Base-by-base conservation (phyloP, 2,329 filamentous ascomycete species). In the Hypoxylon sp. region DNA sequence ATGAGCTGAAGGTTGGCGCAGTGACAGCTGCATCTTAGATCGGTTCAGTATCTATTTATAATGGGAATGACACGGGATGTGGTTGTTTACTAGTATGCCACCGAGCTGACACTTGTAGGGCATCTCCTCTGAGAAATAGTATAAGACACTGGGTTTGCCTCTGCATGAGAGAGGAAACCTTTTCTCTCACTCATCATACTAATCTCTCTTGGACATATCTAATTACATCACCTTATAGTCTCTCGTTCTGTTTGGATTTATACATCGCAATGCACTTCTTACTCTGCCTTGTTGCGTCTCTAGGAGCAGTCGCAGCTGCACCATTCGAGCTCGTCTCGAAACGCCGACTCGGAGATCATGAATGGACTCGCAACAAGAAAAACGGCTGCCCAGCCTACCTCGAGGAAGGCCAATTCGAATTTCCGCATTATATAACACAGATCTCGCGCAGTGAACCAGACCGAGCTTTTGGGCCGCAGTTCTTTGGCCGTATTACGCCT, bases 401-500 rank as follows among this genome's bases (percentile, higher is more conserved):
- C 5, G 25, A 65, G 6, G 45, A 65, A 0, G 77, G 73, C 25
- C 55, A 77, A 49, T 79, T 69, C 55, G 77, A 76, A 58, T 75
- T 67, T 62, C 77, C 77, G 1, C 73, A 77, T 63, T 78, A 78
- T 67, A 78, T 79, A 60, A 77, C 77, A 0, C 75, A 76, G 5
- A 70, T 80, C 50, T 78, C 77, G 0, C 48, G 69, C 32, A 60
- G 55, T 30, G 49, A 81, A 19, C 82, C 83, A 0, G 70, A 79
- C 63, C 77, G 68, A 19, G 74, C 79, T 6, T 79, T 79, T 36
- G 82, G 83, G 0, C 79, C 80, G 0, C 73, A 76, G 23, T 82
- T 79, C 72, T 76, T 75, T 38, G 82, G 77, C 17, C 72, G 77
- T 13, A 75, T 85, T 64, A 81, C 80, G 3, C 75, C 79, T 1